phyloP scores from a whole-genome alignment of 768 basidiomycete genomes.

The Jaapia argillacea region DNA sequence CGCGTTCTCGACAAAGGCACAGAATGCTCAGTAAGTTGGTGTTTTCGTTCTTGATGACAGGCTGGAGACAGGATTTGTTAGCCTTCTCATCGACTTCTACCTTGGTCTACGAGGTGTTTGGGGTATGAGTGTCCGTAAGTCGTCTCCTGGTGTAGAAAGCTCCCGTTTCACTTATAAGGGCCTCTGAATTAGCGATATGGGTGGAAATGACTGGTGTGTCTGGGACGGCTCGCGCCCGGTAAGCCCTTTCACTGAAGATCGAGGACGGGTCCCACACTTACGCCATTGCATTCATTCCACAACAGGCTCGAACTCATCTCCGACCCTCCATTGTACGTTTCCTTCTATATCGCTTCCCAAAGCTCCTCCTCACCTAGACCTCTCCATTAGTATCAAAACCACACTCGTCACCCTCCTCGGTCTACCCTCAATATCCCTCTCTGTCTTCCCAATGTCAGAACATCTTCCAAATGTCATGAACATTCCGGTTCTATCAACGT shows the following conservation, averaged over 20 bases:
- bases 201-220: slow-evolving; percentile 61
- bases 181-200: slow-evolving; percentile 40
- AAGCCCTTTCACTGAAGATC: neutral
- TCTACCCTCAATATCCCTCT: slow-evolving; percentile 53
- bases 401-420: slow-evolving; percentile 59
- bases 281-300: too few relatives aligned
- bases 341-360: neutral
- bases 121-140: slow-evolving; percentile 19
- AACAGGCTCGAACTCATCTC: slow-evolving; percentile 55
- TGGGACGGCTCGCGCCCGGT: slow-evolving; percentile 48
- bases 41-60: neutral
- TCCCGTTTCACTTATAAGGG: slow-evolving; percentile 17
- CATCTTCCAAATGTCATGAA: slow-evolving; percentile 72
- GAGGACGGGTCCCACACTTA: neutral
- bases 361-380: neutral
- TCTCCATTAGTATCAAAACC: slow-evolving; percentile 29
- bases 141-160: slow-evolving; percentile 4
- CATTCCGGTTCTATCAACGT: slow-evolving; percentile 57
- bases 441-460: slow-evolving; percentile 53
- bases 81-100: slow-evolving; percentile 60
- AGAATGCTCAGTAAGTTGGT: slow-evolving; percentile 39
- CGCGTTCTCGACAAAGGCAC: slow-evolving; percentile 24
- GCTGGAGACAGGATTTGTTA: slow-evolving; percentile 1
- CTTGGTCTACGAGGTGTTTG: slow-evolving; percentile 37
- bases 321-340: slow-evolving; percentile 44